Conservation (phyloP, 192 early-diverging fungal species). For the Backusella liffmaniae region DNA sequence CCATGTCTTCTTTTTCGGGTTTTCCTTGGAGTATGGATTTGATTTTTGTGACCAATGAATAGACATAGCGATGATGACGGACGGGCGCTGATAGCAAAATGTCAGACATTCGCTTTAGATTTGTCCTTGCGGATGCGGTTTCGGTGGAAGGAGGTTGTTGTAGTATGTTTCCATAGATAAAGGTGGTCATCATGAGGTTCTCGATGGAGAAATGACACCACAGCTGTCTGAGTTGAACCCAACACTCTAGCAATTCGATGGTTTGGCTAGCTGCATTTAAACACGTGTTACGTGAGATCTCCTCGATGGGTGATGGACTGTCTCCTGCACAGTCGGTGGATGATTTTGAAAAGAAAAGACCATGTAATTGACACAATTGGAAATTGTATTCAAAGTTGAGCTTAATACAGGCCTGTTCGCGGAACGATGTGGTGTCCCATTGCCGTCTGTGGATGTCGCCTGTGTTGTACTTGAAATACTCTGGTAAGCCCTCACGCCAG, state of each 20-base stretch:
- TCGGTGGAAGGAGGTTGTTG: background rate
- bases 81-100: constrained; percentile 21
- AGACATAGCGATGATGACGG: constrained; percentile 30
- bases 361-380: constrained; percentile 33
- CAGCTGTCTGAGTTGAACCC: constrained; percentile 25
- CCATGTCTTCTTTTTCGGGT: background rate
- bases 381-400: constrained; percentile 40
- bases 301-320: background rate
- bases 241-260: constrained; percentile 26
- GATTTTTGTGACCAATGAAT: constrained; percentile 23
- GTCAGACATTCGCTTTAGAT: constrained; percentile 6
- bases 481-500: constrained; percentile 28
- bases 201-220: constrained; percentile 44
- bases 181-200: constrained; percentile 24
- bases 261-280: constrained; percentile 26
- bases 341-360: constrained; percentile 22
- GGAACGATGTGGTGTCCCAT: constrained; percentile 29
- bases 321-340: background rate
- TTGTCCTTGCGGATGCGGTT: background rate
- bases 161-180: constrained; percentile 21
- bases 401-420: constrained; percentile 38
- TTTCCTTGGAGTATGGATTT: background rate
- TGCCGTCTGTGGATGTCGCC: background rate
- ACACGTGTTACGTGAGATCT: constrained; percentile 23
- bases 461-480: constrained; percentile 28